phyloP scores from a whole-genome alignment of 2,329 filamentous ascomycete genomes.

The Fusarium sulawesiense region DNA sequence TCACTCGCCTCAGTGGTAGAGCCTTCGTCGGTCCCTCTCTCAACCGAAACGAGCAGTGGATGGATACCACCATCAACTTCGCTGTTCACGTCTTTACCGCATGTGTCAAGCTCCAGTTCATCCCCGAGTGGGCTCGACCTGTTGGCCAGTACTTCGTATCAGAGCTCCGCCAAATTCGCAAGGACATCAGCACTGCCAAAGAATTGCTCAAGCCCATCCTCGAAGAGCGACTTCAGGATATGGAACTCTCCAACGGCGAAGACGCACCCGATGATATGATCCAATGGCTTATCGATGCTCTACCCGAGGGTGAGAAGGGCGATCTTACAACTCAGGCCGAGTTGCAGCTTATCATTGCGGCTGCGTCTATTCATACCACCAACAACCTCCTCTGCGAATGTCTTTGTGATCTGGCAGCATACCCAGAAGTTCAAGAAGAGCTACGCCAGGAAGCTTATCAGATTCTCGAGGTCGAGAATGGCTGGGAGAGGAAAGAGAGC shows the following conservation, averaged over 20 bases:
- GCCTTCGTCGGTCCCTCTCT: conserved; percentile 64
- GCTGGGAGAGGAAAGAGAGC: conserved; percentile 57
- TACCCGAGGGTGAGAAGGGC: conserved; percentile 54
- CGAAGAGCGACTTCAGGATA: conserved; percentile 57
- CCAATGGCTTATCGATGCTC: conserved; percentile 58
- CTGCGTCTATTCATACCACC: conserved; percentile 60
- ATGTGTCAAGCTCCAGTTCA: conserved; percentile 62
- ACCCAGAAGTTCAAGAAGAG: conserved; percentile 60
- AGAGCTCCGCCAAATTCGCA: conserved; percentile 58
- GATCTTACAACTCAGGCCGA: conserved; percentile 55
- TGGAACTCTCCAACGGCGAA: conserved; percentile 53
- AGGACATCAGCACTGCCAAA: conserved; percentile 57
- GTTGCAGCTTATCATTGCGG: conserved; percentile 58
- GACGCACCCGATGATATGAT: conserved; percentile 56
- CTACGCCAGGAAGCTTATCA: conserved; percentile 61
- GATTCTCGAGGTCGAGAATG: conserved; percentile 55
- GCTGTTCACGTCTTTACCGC: conserved; percentile 61
- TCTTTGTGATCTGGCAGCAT: conserved; percentile 61
- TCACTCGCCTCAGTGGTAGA: conserved; percentile 65
- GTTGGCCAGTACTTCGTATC: conserved; percentile 59
- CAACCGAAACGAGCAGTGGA: conserved; percentile 65
- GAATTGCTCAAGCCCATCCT: conserved; percentile 59
- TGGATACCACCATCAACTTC: conserved; percentile 63
- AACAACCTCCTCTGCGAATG: conserved; percentile 60
- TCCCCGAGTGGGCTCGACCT: conserved; percentile 62